Evolutionary conservation across 2,329 filamentous ascomycete genomes (phyloP), one percentile per base, ranked within the genome.

Genomic region (Dichotomopilus funicola): DNA sequence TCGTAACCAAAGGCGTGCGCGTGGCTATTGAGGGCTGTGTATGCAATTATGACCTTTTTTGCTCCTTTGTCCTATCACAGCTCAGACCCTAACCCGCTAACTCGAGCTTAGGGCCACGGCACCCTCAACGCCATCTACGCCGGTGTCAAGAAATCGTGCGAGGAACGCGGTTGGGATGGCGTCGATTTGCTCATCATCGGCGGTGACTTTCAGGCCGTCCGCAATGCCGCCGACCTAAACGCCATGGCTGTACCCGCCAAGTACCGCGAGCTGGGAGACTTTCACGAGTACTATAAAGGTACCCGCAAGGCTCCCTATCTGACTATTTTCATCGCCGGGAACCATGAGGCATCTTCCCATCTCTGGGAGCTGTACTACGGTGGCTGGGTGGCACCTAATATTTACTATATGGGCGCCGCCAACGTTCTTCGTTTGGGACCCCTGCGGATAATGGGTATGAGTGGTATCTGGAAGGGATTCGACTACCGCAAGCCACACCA

Each of bases 301-400:
- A 70, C 75, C 13, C 82, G 83, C 54, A 80, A 71, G 44, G 94
- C 94, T 0, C 94, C 94, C 0, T 95, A 91, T 67, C 78, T 95
- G 46, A 99, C 94, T 12, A 76, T 97, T 45, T 97, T 97, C 72
- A 85, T 96, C 50, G 91, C 86, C 44, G 94, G 94, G 2, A 99
- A 99, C 68, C 94, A 99, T 66, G 94, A 99, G 73, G 92, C 94
- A 0, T 88, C 88, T 65, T 91, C 88, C 50, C 85, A 97, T 71
- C 76, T 96, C 5, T 94, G 86, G 77, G 94, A 99, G 72, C 80
- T 99, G 0, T 95, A 89, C 74, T 95, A 97, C 68, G 94, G 94
- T 51, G 94, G 94, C 50, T 99, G 94, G 94, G 94, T 90, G 5
- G 92, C 92, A 6, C 91, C 90, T 7, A 95, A 94, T 63, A 97